Evolutionary conservation across 345 rosid species (phyloP).

Genomic region (Salix brachista): DNA sequence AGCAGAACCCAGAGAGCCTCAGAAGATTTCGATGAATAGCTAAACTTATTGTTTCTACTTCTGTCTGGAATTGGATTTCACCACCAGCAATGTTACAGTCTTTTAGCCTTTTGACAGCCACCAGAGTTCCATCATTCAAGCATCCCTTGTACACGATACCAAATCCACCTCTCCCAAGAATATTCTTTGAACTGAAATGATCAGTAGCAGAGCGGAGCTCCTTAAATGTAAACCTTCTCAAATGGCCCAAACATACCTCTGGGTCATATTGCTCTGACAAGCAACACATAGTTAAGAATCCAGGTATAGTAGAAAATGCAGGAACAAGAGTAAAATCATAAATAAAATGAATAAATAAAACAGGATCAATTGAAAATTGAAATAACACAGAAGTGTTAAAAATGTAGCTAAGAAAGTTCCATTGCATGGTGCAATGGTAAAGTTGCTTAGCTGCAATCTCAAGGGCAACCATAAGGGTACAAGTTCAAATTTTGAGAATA

Average conservation of each 20-base stretch:
- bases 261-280: conserved; percentile 86
- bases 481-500: neutral
- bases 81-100: conserved; percentile 86
- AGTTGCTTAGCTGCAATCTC: neutral
- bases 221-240: conserved; percentile 78
- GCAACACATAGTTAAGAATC: conserved; percentile 12
- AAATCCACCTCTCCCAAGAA: conserved; percentile 88
- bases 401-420: neutral
- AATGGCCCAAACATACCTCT: conserved; percentile 81
- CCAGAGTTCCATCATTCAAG: conserved; percentile 64
- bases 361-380: neutral
- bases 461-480: neutral
- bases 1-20: conserved; percentile 91
- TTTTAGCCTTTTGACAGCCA: conserved; percentile 96
- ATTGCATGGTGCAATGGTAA: neutral
- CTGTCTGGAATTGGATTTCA: conserved; percentile 96
- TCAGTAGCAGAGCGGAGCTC: conserved; percentile 89
- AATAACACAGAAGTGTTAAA: neutral
- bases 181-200: conserved; percentile 80
- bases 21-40: conserved; percentile 97
- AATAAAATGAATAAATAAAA: neutral
- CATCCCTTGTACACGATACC: conserved; percentile 93
- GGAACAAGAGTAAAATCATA: neutral
- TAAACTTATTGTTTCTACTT: conserved; percentile 89
- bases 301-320: neutral